Evolutionary conservation across 1,284 basidiomycete genomes (phyloP), one percentile per base, ranked within the genome.

Genomic region (Malassezia vespertilionis): DNA sequence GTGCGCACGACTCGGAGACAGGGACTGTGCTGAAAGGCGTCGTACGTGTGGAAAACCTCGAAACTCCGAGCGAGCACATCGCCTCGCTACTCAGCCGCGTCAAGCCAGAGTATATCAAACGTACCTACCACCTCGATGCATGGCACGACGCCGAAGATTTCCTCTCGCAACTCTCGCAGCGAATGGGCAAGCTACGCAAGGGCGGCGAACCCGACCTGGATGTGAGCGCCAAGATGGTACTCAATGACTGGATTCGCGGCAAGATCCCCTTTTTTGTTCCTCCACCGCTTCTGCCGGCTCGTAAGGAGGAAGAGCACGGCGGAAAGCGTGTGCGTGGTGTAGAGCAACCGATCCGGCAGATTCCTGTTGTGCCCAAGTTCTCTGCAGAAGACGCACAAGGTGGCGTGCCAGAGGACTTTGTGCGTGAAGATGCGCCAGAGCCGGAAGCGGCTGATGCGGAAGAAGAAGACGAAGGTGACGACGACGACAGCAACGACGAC

Each of bases 201-300:
- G 87, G 89, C 41, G 91, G 93, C 55, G 90, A 96, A 72, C 86
- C 91, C 1, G 90, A 96, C 72, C 72, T 83, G 40, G 86, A 96
- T 68, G 81, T 84, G 3, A 86, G 90, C 12, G 86, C 91, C 26
- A 96, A 91, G 76, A 91, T 96, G 73, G 76, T 97, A 36, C 74
- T 97, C 60, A 88, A 84, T 72, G 93, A 97, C 72, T 97, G 93
- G 93, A 89, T 95, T 51, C 78, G 93, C 44, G 93, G 93, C 20
- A 84, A 89, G 62, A 86, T 90, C 63, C 86, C 86, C 24, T 89
- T 80, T 75, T 89, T 87, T 60, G 84, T 86, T 18, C 68, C 82
- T 9, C 86, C 86, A 20, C 64, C 65, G 8, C 27, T 40, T 37
- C 57, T 59, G 11, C 83, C 84, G 42, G 82, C 83, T 9, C 49